Percentiles rank a stretch among this genome's conserved stretches.
phyloP scores from a whole-genome alignment of 2,329 filamentous ascomycete species.

The Chrysosporium queenslandicum region DNA sequence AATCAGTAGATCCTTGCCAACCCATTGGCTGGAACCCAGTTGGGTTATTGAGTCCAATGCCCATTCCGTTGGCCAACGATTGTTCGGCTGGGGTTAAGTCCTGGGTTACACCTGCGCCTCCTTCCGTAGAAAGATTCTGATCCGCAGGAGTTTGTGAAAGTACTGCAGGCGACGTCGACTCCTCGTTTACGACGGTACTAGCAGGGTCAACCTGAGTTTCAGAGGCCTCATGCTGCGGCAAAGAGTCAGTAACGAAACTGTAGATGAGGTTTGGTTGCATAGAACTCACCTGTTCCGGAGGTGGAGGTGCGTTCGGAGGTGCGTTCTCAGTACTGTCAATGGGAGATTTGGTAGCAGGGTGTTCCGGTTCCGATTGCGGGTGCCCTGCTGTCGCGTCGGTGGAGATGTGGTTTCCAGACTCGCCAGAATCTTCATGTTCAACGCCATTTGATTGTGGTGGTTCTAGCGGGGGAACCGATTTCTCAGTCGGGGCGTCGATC shows the following conservation, averaged over 20 bases:
- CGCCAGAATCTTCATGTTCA: background rate
- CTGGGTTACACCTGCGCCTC: background rate
- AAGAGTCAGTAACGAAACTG: background rate
- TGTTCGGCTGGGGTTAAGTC: background rate
- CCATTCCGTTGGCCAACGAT: conserved; percentile 24
- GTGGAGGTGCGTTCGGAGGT: background rate
- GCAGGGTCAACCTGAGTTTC: background rate
- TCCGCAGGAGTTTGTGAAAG: background rate
- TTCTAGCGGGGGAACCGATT: background rate
- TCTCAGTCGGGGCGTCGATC: conserved; percentile 12
- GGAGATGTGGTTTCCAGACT: background rate
- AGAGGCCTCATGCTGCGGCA: background rate
- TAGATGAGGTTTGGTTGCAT: background rate
- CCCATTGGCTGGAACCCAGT: conserved; percentile 50
- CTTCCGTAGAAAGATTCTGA: conserved; percentile 18
- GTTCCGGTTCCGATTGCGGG: no score
- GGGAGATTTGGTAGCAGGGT: background rate
- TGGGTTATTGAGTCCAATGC: conserved; percentile 37
- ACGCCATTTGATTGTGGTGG: background rate
- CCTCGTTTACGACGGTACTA: background rate
- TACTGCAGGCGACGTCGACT: background rate
- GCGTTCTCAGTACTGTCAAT: background rate
- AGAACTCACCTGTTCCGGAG: conserved; percentile 2
- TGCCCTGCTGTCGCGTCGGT: background rate
- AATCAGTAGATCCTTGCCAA: conserved; percentile 51